These are phyloP conservation scores for Polytrichum formosum DNA, from an alignment of 225 moss, liverwort and hornwort species.

Conservation along the genomic window DNA sequence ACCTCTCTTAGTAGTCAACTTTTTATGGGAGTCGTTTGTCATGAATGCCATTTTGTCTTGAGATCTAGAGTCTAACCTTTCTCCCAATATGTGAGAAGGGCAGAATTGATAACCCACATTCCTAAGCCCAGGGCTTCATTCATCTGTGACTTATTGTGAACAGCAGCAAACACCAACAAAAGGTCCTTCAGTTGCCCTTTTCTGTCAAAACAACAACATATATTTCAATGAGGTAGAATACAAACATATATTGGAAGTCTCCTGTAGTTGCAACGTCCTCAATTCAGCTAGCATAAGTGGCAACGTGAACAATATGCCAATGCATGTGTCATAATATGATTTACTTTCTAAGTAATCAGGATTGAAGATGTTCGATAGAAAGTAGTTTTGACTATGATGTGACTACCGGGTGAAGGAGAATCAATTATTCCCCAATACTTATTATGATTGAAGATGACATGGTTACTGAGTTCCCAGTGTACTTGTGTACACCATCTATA, in stretches of 20 bases:
- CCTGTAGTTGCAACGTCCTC: not conserved
- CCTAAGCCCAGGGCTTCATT: constrained; percentile 19
- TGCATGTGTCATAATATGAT: not conserved
- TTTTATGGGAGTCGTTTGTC: no score
- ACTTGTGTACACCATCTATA: no score
- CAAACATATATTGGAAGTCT: not conserved
- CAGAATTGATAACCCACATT: constrained; percentile 11
- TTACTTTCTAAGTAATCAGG: not conserved
- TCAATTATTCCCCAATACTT: no score
- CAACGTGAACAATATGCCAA: not conserved
- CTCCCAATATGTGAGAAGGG: not conserved
- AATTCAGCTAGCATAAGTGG: not conserved
- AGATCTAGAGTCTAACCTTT: constrained; percentile 2
- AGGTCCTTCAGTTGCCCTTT: constrained; percentile 19
- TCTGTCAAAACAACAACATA: constrained; percentile 12
- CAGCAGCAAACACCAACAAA: constrained; percentile 19
- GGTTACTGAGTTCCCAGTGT: no score
- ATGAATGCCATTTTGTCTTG: no score
- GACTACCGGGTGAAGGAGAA: no score
- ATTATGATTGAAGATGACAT: no score
- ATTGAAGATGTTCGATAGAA: not conserved
- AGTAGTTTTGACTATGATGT: no score
- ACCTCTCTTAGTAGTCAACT: no score
- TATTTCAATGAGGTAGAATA: not conserved
- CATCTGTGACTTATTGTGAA: constrained; percentile 23